Conservation (phyloP, 257 asterid species). For the Solanum ahanhuiri region DNA sequence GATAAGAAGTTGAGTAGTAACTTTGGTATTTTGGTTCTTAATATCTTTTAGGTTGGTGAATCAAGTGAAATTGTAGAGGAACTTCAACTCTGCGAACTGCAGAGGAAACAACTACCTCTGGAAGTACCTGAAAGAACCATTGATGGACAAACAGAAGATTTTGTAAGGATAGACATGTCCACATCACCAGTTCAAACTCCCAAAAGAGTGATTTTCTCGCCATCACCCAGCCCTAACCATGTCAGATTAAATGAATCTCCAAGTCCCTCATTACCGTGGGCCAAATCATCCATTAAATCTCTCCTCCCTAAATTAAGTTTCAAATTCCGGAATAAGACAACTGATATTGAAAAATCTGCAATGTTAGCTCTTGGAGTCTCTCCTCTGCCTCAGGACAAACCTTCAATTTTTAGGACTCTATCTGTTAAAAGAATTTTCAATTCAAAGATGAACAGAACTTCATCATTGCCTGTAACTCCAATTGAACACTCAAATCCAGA, state of each 20-base stretch:
- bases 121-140: slow-evolving; percentile 27
- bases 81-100: slow-evolving; percentile 12
- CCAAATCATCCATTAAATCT: slow-evolving; percentile 42
- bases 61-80: slow-evolving; percentile 73
- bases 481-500: slow-evolving; percentile 73
- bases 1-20: neutral
- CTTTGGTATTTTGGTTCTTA: neutral
- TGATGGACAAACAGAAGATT: slow-evolving; percentile 39
- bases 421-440: slow-evolving; percentile 60
- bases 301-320: slow-evolving; percentile 73
- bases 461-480: slow-evolving; percentile 71
- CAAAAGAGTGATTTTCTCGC: slow-evolving; percentile 59
- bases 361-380: slow-evolving; percentile 59
- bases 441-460: slow-evolving; percentile 48
- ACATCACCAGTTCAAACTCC: slow-evolving; percentile 30
- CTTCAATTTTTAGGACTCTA: slow-evolving; percentile 40
- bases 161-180: slow-evolving; percentile 42
- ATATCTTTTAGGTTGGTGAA: slow-evolving; percentile 37
- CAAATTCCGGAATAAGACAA: slow-evolving; percentile 46
- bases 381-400: slow-evolving; percentile 33
- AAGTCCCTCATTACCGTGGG: slow-evolving; percentile 41
- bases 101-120: slow-evolving; percentile 11
- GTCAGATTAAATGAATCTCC: slow-evolving; percentile 40
- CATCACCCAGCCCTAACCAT: slow-evolving; percentile 68
- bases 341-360: slow-evolving; percentile 71